phyloP scores from a whole-genome alignment of 1,284 basidiomycete genomes.

The Heterobasidion annosum region DNA sequence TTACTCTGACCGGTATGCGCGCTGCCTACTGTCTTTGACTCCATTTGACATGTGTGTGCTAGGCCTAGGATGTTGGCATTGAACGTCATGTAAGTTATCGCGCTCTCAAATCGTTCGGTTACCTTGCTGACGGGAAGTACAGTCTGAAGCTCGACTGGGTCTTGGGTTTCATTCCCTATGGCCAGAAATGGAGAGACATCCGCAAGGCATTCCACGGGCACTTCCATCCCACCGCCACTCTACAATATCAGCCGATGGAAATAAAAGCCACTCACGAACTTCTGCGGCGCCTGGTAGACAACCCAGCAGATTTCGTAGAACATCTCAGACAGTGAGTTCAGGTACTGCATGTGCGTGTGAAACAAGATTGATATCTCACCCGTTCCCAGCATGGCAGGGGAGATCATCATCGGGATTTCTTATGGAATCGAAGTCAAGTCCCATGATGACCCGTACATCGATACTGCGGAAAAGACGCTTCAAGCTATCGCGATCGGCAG shows the following conservation, averaged over 20 bases:
- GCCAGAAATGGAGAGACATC: conserved; percentile 3
- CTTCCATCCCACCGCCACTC: conserved; percentile 11
- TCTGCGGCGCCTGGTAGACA: conserved; percentile 13
- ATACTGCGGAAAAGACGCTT: conserved; percentile 17
- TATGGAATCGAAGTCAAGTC: conserved; percentile 21
- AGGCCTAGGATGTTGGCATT: conserved; percentile 5
- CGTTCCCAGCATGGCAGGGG: conserved; percentile 18
- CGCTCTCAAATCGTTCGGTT: neutral
- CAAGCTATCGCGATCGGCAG: conserved; percentile 17
- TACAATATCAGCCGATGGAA: conserved; percentile 14
- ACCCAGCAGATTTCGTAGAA: conserved; percentile 10
- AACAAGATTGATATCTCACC: conserved; percentile 4
- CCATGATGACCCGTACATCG: conserved; percentile 19
- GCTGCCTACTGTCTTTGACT: neutral
- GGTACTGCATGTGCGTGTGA: neutral
- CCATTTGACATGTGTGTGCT: neutral
- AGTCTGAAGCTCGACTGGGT: conserved; percentile 15
- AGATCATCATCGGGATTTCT: conserved; percentile 17
- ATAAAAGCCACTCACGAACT: conserved; percentile 12
- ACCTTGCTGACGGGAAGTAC: neutral
- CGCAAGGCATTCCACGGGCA: conserved; percentile 7
- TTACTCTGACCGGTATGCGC: conserved; percentile 10
- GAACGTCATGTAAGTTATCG: conserved; percentile 4
- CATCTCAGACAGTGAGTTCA: conserved; percentile 7
- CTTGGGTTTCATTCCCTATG: conserved; percentile 6